Percentiles rank a stretch among this genome's conserved stretches.
Evolutionary conservation across 257 asterid genomes (phyloP).

Genomic region (Gentiana macrophylla): DNA sequence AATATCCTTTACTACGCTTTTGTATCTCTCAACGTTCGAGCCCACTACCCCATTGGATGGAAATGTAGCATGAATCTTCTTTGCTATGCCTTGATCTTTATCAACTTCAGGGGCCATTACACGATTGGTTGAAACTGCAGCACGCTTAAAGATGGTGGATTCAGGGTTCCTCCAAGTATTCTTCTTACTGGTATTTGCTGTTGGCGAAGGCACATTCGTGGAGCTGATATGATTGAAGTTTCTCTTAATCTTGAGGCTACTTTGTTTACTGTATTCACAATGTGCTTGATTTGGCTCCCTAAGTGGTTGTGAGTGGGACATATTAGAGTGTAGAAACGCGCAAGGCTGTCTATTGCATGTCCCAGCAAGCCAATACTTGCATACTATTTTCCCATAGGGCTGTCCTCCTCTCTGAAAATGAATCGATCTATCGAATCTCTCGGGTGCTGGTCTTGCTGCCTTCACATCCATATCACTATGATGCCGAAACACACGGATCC

Average conservation of each 20-base stretch:
- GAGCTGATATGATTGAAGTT: too few relatives aligned
- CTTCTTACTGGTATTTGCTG: not conserved
- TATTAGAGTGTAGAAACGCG: conserved; percentile 26
- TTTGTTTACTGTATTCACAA: too few relatives aligned
- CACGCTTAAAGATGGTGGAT: not conserved
- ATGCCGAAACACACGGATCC: not conserved
- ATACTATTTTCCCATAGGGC: conserved; percentile 14
- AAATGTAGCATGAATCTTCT: too few relatives aligned
- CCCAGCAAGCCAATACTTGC: conserved; percentile 47
- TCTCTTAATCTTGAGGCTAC: too few relatives aligned
- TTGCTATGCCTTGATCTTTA: too few relatives aligned
- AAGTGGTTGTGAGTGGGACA: conserved; percentile 7
- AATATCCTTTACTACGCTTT: too few relatives aligned
- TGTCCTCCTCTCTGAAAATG: conserved; percentile 6
- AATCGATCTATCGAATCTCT: too few relatives aligned
- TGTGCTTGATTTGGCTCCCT: conserved; percentile 16
- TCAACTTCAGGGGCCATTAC: too few relatives aligned
- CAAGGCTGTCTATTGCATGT: conserved; percentile 48
- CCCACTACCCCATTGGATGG: too few relatives aligned
- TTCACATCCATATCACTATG: conserved; percentile 19
- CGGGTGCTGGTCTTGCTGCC: not conserved
- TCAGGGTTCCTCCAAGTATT: conserved; percentile 1
- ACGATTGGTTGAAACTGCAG: too few relatives aligned
- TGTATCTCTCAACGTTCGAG: too few relatives aligned
- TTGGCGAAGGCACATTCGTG: too few relatives aligned